Base-by-base conservation (phyloP, 768 basidiomycete genomes). In the Gymnopilus junonius region DNA sequence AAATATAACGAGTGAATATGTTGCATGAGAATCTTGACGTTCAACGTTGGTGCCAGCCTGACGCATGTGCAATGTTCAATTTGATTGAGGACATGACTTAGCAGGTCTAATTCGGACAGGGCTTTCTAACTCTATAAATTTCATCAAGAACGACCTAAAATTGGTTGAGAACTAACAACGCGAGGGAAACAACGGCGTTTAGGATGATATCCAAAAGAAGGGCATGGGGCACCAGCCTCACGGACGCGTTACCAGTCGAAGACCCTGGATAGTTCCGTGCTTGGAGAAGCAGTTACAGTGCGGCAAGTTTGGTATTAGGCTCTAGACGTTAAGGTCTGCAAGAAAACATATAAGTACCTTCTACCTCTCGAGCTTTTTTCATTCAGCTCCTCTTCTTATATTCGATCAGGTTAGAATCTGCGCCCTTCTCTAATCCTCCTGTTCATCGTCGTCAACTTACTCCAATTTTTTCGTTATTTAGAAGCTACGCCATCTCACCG, bases 281-380 rank as follows among this genome's bases (percentile, higher is more conserved):
- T 39, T n/a, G 8, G 35, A 25, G 21, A 39, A 42, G 55, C 8
- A 25, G 35, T 42, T 42, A 11, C 55, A 57, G 42, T 25, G 21
- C 39, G 55, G 34, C 55, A 57, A 20, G 55, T 15, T 57, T 54
- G 25, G 55, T 40, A 57, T 29, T 21, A 42, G 55, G 15, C n/a
- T 57, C 55, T 42, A 55, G 53, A 62, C n/a, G 34, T 21, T 3
- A 23, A 32, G 53, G 54, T 61, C 37, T 1, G 25, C 12, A 54
- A 32, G 21, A 54, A 65, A 61, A 48, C 64, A 46, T 58, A 65
- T 65, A 65, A 65, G 58, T 62, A 62, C 60, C 21, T n/a, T 37
- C 32, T 56, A 40, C 42, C 20, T 46, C 54, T 55, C 3, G 6
- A 56, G 42, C 31, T 29, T 35, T n/a, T 62, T 35, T 56, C 61